Evolutionary conservation across 176 grass and related monocot genomes (phyloP), one percentile per base, ranked within the genome.

Genomic region (Guadua angustifolia): DNA sequence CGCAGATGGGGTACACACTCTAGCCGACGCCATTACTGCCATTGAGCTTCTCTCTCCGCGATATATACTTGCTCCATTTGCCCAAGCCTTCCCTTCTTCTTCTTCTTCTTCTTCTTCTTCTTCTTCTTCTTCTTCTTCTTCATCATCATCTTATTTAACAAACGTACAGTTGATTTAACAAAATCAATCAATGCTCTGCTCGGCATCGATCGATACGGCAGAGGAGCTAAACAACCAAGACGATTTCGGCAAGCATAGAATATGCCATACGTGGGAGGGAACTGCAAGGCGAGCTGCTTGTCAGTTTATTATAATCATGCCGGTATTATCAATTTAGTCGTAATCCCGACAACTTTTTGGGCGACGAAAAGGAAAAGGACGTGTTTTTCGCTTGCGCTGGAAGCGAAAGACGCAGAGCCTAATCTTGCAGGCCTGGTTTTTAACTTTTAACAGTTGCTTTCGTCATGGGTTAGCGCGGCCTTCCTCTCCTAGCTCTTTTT

Each of bases 1-100:
- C 95, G 79, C 95, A 91, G 75, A 98, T 98, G 95, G 95, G 95
- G 95, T 98, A 92, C 18, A 36, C 76, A 39, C 15, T 0, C 29
- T 25, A 5, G 9, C 61, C 16, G 26, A 64, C 61, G 16, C 61
- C 61, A 64, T 47, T 19, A 15, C n/a, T 1, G 24, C 66, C 39
- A 7, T 15, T 5, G 24, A 21, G 3, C 5, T 5, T 5, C 18
- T 9, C 40, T 0, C 49, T 51, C 15, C 4, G 49, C 16, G 15
- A 51, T 51, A 51, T 51, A 51, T 51, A 51, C 17, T 17, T 49
- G 13, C 12, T 15, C 46, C 46, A 49, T 49, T 64, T 59, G 7
- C n/a, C 29, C 7, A 29, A 29, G 29, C 29, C 29, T 29, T 12
- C 8, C n/a, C 9, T 43, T n/a, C 29, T 29, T 29, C 29, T 29